Evolutionary conservation across 768 basidiomycete genomes (phyloP).

Genomic region (Peribolospora kevripleyi): DNA sequence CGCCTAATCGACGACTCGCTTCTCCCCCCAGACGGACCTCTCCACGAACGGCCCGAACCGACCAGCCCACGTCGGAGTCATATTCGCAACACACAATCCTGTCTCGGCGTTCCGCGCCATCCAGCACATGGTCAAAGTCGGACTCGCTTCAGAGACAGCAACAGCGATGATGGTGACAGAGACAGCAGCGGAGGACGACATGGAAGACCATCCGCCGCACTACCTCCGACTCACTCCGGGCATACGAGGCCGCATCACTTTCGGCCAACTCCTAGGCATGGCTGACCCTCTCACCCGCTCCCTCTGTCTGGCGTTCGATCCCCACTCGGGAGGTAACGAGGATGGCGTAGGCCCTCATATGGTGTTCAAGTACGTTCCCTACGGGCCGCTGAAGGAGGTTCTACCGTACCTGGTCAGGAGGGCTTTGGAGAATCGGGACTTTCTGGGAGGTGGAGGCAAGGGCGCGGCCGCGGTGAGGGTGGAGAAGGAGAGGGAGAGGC

Average conservation of each 20-base stretch:
- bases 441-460: no score
- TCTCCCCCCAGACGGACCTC: no score
- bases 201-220: constrained; percentile 6
- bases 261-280: constrained; percentile 16
- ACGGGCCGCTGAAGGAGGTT: constrained; percentile 12
- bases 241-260: constrained; percentile 11
- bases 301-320: not conserved
- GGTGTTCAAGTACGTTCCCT: constrained; percentile 15
- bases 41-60: constrained; percentile 3
- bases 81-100: constrained; percentile 15
- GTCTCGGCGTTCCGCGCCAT: constrained; percentile 4
- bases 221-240: constrained; percentile 10
- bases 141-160: not conserved
- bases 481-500: no score
- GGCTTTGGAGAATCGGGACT: no score
- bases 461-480: no score
- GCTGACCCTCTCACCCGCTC: constrained; percentile 7
- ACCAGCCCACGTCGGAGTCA: constrained; percentile 7
- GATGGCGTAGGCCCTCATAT: not conserved
- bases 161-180: no score
- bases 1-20: no score
- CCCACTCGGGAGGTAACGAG: not conserved
- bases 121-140: constrained; percentile 4
- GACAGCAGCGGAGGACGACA: constrained; percentile 1
- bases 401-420: constrained; percentile 14